Percentiles rank a stretch among this genome's conserved stretches.
Conservation (phyloP, 768 basidiomycete genomes). For the Pisolithus orientalis region DNA sequence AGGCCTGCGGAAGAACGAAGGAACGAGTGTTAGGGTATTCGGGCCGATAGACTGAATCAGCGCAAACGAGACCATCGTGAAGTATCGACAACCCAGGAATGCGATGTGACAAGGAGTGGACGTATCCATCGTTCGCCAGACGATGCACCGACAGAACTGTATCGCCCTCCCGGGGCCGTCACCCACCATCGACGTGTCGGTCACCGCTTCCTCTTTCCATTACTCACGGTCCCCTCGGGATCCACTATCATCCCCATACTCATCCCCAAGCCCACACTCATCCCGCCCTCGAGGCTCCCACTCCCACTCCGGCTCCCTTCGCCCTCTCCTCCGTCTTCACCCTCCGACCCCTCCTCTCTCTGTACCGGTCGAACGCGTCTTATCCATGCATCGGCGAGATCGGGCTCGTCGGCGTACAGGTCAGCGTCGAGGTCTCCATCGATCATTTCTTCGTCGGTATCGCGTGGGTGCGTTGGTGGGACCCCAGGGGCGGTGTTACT, state of each 20-base stretch:
- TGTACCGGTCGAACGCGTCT: not conserved
- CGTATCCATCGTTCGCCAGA: too few species aligned
- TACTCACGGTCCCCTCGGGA: not conserved
- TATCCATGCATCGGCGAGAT: not conserved
- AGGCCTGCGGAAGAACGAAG: too few species aligned
- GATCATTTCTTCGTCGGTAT: conserved; percentile 24
- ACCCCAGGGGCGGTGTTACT: not conserved
- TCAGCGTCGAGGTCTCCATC: conserved; percentile 15
- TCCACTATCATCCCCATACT: not conserved
- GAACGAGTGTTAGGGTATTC: too few species aligned
- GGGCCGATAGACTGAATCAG: too few species aligned
- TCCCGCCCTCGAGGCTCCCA: not conserved
- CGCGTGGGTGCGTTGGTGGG: not conserved
- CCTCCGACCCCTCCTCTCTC: not conserved
- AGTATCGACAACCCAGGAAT: too few species aligned
- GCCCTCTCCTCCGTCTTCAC: not conserved
- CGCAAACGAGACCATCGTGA: too few species aligned
- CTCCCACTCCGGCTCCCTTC: not conserved
- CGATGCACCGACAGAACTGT: too few species aligned
- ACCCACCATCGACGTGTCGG: too few species aligned
- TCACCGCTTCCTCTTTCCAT: conserved; percentile 3
- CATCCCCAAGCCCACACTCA: not conserved
- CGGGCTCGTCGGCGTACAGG: conserved; percentile 5
- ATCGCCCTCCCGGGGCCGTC: too few species aligned
- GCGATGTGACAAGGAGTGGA: too few species aligned